These are phyloP conservation scores for Aspergillus amoenus DNA, from an alignment of 2,329 filamentous ascomycete species.

Conservation along the genomic window DNA sequence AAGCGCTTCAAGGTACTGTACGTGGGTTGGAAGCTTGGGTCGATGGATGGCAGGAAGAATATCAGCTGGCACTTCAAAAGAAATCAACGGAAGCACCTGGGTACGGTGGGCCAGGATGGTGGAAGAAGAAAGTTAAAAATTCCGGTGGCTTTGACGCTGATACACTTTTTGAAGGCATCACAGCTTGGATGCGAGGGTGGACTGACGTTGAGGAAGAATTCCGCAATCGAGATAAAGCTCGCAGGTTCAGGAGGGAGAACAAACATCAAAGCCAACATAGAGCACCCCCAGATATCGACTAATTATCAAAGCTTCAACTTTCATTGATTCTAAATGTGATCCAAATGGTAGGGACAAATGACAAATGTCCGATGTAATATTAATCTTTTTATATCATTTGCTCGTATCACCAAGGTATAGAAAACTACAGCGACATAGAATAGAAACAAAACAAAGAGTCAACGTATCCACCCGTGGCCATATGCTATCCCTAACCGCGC, in stretches of 20 bases:
- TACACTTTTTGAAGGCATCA: slow-evolving; percentile 39
- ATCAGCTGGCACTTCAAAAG: slow-evolving; percentile 13
- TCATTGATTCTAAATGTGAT: neutral
- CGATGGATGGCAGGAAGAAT: slow-evolving; percentile 25
- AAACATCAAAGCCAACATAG: slow-evolving; percentile 12
- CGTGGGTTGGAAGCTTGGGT: slow-evolving; percentile 37
- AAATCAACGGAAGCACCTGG: neutral
- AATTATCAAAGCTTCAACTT: neutral
- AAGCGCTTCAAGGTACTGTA: slow-evolving; percentile 37
- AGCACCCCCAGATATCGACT: neutral
- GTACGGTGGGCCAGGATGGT: slow-evolving; percentile 19
- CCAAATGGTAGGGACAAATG: neutral
- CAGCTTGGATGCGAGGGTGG: slow-evolving; percentile 45
- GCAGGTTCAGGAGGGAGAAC: slow-evolving; percentile 51
- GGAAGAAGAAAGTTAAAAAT: slow-evolving; percentile 19
- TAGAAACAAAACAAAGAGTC: slow-evolving; percentile 8
- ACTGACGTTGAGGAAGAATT: slow-evolving; percentile 44
- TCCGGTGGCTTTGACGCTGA: slow-evolving; percentile 26
- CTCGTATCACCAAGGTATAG: neutral
- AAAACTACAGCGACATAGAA: neutral
- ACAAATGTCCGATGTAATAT: neutral
- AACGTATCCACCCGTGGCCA: slow-evolving; percentile 15
- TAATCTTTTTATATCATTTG: neutral
- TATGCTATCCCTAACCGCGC: slow-evolving; percentile 27
- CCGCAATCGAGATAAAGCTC: slow-evolving; percentile 54